These are phyloP conservation scores for Striga hermonthica DNA, from an alignment of 305 asterid genomes.

Conservation along the genomic window DNA sequence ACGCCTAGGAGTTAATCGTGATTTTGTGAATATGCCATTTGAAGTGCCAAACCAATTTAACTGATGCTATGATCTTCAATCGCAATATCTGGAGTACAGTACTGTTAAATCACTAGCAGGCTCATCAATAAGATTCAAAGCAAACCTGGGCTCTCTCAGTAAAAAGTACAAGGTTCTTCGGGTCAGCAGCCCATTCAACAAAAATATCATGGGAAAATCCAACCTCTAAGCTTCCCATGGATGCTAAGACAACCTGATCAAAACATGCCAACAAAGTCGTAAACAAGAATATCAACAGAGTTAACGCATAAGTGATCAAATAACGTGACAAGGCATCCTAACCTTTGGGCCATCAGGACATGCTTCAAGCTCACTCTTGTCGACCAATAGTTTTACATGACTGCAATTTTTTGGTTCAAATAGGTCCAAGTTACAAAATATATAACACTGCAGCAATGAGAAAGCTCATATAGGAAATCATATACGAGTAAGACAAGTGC, in stretches of 20 bases:
- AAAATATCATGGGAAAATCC: constrained; percentile 95
- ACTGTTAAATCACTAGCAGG: constrained; percentile 24
- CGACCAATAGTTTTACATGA: constrained; percentile 67
- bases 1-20: constrained; percentile 13
- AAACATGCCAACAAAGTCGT: constrained; percentile 22
- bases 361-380: constrained; percentile 74
- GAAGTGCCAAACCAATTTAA: constrained; percentile 23
- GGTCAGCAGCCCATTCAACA: constrained; percentile 96
- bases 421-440: constrained; percentile 5
- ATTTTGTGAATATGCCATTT: constrained; percentile 19
- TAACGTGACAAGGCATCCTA: constrained; percentile 29
- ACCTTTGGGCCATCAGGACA: constrained; percentile 91
- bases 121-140: constrained; percentile 27
- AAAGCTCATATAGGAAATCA: constrained; percentile 24
- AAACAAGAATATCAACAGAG: constrained; percentile 31
- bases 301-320: constrained; percentile 27
- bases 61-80: constrained; percentile 24
- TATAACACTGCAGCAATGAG: constrained; percentile 11
- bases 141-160: constrained; percentile 97
- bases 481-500: constrained; percentile 6
- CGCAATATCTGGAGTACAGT: constrained; percentile 17
- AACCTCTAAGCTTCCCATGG: constrained; percentile 95
- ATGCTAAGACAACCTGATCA: constrained; percentile 81
- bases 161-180: constrained; percentile 90
- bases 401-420: constrained; percentile 41